Evolutionary conservation across 331 rosid species (phyloP).

Genomic region (Malus hybrid): DNA sequence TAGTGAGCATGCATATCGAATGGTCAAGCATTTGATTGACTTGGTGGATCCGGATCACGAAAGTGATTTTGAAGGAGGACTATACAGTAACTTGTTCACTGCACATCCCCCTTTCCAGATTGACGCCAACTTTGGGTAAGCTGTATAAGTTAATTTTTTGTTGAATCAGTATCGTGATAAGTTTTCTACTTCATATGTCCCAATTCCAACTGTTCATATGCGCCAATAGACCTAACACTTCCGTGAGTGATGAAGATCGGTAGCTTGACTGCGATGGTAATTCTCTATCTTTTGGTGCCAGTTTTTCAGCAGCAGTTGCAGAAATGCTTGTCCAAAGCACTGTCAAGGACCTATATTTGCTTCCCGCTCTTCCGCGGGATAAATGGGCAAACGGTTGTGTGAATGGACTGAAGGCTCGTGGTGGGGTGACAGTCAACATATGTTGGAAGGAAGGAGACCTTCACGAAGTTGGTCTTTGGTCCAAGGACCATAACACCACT

Average conservation of each 20-base stretch:
- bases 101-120: neutral
- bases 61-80: constrained; percentile 68
- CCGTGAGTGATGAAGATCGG: no score
- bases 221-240: no score
- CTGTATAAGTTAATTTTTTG: neutral
- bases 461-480: constrained; percentile 70
- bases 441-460: constrained; percentile 78
- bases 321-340: constrained; percentile 91
- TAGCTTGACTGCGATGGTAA: no score
- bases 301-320: constrained; percentile 60
- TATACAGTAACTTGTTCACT: constrained; percentile 75
- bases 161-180: no score
- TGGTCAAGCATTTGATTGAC: constrained; percentile 72
- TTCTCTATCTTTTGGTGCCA: constrained; percentile 7
- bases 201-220: no score
- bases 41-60: constrained; percentile 84
- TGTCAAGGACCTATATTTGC: constrained; percentile 54
- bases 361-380: constrained; percentile 74
- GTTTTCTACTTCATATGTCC: no score
- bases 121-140: constrained; percentile 15
- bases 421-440: constrained; percentile 63
- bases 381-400: constrained; percentile 77
- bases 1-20: constrained; percentile 55
- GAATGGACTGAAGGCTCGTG: constrained; percentile 75
- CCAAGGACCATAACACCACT: constrained; percentile 31